Percentiles rank a stretch among this genome's conserved stretches.
These are phyloP conservation scores for Plantago coronopus DNA, from an alignment of 305 asterid species.

Conservation along the genomic window DNA sequence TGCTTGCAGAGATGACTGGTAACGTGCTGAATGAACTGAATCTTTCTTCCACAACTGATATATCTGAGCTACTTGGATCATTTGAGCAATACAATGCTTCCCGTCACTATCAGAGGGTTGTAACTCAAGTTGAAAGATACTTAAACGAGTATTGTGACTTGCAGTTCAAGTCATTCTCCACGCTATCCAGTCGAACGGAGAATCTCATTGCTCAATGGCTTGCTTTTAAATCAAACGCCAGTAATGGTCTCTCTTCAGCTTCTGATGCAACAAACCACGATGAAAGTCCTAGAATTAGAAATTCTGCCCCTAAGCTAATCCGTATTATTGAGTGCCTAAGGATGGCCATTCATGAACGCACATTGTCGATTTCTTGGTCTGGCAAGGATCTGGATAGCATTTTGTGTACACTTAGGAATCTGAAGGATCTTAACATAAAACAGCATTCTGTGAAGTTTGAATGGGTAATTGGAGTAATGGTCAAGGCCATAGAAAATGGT, in stretches of 20 bases:
- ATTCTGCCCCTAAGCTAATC: conserved; percentile 47
- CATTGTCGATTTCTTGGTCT: conserved; percentile 62
- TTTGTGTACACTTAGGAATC: conserved; percentile 45
- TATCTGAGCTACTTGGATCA: conserved; percentile 94
- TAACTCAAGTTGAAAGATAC: conserved; percentile 64
- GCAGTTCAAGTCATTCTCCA: conserved; percentile 48
- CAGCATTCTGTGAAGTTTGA: conserved; percentile 69
- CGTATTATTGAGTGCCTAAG: conserved; percentile 62
- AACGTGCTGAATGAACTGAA: conserved; percentile 77
- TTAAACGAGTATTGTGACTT: conserved; percentile 70
- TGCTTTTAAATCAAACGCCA: conserved; percentile 49
- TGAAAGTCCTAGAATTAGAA: conserved; percentile 35
- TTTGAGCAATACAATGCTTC: conserved; percentile 91
- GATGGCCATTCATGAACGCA: conserved; percentile 32
- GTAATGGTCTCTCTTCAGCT: conserved; percentile 30
- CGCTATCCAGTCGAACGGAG: conserved; percentile 40
- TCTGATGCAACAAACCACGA: conserved; percentile 40
- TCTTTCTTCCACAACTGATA: conserved; percentile 94
- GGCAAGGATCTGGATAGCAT: conserved; percentile 53
- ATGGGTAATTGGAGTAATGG: conserved; percentile 88
- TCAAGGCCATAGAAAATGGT: conserved; percentile 94
- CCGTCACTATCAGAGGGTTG: conserved; percentile 64
- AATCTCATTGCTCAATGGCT: conserved; percentile 64
- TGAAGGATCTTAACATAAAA: conserved; percentile 41
- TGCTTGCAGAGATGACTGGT: conserved; percentile 87